Base-by-base conservation (phyloP, 2,329 filamentous ascomycete genomes). In the Aspergillus quadricinctus region DNA sequence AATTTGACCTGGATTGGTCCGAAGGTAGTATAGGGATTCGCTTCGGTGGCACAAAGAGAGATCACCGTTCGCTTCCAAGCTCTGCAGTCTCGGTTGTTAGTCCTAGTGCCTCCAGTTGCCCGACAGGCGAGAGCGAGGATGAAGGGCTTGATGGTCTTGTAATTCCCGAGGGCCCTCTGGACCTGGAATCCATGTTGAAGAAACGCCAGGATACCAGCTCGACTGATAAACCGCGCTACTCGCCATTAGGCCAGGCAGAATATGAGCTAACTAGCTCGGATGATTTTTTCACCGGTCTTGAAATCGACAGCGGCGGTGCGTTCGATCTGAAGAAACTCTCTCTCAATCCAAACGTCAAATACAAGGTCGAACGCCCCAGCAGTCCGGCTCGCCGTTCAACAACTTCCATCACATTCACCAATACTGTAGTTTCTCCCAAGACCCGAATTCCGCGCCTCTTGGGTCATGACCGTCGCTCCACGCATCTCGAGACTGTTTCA, bases 1-100 rank as follows among this genome's bases (percentile, higher is more conserved):
- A 96, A 59, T 86, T 96, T 64, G 92, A 89, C 63, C 59, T 78
- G 58, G 87, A 97, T 69, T 96, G 93, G 89, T 90, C 89, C 52
- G 94, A 97, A 75, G 92, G 92, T 54, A 97, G 92, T 71, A 80
- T 97, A 57, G 92, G 93, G 41, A 96, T 93, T 48, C 85, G 93
- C 56, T 93, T 92, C 75, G 92, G 89, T 41, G 93, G 93, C 48
- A 96, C 91, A 14, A 83, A 86, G 62, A 86, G 90, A 65, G 90
- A 93, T 67, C 83, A 81, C n/a, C 85, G 85, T 43, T 92, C 90
- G 50, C 86, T 87, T 66, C 86, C 90, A 66, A 94, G 90, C 77
- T 96, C 92, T 1, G 93, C 91, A 19, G 86, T 88, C 37, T 96
- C 92, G 41, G 90, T 90, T 28, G 83, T 97, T 72, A 97, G 93